Conservation (phyloP, 805 yeast genomes). For the Kuraishia capsulata region DNA sequence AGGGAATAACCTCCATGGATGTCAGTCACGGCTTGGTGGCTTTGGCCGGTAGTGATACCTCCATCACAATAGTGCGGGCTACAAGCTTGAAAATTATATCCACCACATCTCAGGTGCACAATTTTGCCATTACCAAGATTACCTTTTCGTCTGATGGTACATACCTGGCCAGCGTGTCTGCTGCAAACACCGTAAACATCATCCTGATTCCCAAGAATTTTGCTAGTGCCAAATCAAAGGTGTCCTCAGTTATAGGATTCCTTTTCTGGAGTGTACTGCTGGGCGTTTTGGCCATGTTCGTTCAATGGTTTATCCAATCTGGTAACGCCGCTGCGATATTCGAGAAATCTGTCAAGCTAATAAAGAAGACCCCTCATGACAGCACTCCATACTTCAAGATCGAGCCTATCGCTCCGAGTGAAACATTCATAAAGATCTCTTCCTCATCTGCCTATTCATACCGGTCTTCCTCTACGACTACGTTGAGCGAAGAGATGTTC, state of each 20-base stretch:
- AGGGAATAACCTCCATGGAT: conserved; percentile 49
- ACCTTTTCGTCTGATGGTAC: conserved; percentile 62
- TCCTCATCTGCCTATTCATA: no score
- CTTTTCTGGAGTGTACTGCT: conserved; percentile 1
- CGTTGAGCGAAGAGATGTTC: background rate
- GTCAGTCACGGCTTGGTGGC: conserved; percentile 35
- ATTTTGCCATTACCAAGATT: conserved; percentile 69
- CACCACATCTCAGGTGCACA: conserved; percentile 53
- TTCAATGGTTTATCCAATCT: background rate
- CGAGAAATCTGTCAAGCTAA: conserved; percentile 5
- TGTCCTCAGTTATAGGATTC: conserved; percentile 23
- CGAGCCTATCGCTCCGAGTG: conserved; percentile 17
- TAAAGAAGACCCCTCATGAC: conserved; percentile 18
- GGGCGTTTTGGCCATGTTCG: background rate
- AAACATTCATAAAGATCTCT: conserved; percentile 10
- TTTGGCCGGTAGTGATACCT: conserved; percentile 56
- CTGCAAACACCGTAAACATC: conserved; percentile 64
- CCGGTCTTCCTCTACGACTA: conserved; percentile 11
- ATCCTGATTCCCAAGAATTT: conserved; percentile 47
- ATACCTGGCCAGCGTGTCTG: conserved; percentile 63
- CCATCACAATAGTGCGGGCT: conserved; percentile 48
- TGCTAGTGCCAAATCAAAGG: conserved; percentile 30
- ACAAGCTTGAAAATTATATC: conserved; percentile 42
- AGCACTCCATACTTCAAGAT: conserved; percentile 24
- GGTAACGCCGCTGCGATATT: background rate